Base-by-base conservation (phyloP, 257 asterid species). In the Lithospermum erythrorhizon region DNA sequence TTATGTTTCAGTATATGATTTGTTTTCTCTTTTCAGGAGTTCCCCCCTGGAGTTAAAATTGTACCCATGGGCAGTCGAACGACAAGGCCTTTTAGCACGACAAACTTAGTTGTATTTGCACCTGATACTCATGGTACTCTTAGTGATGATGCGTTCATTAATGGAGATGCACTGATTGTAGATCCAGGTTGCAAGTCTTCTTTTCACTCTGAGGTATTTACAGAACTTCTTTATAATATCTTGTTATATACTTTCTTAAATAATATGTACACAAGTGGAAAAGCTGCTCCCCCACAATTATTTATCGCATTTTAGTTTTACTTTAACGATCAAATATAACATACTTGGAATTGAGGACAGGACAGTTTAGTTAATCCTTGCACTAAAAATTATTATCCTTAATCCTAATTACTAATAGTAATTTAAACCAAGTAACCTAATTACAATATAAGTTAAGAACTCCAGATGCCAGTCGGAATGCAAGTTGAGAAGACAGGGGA, bases 61-160 rank as follows among this genome's bases (percentile, higher is more conserved):
- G 69, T 91, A 51, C 98, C 96, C 24, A 86, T 91, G 98, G 79
- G 74, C 72, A 91, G 98, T 79, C 74, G 93, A 78, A 91, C 96
- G 55, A 73, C 75, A 32, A 88, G 81, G 79, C 98, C 98, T 61
- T 91, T 78, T 70, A 75, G 58, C 59, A 84, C 96, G 6, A 91
- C 98, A 35, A 91, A 86, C 78, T 82, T 91, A 81, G 68, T 75
- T 52, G 81, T 88, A 64, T 80, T 88, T 81, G 75, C 61, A 25
- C 84, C 96, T 23, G 80, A 57, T 37, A 75, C 59, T 52, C 70
- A 55, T 9, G 19, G 21, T 24, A 17, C 61, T 23, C 21, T 41
- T 59, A 74, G 63, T 55, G 30, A 15, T 23, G 37, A 48, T 25
- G 69, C 78, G 76, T 45, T 80, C 52, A 84, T 84, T 54, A 72